phyloP scores from a whole-genome alignment of 495 filamentous ascomycete genomes.

The Trichoderma parareesei region DNA sequence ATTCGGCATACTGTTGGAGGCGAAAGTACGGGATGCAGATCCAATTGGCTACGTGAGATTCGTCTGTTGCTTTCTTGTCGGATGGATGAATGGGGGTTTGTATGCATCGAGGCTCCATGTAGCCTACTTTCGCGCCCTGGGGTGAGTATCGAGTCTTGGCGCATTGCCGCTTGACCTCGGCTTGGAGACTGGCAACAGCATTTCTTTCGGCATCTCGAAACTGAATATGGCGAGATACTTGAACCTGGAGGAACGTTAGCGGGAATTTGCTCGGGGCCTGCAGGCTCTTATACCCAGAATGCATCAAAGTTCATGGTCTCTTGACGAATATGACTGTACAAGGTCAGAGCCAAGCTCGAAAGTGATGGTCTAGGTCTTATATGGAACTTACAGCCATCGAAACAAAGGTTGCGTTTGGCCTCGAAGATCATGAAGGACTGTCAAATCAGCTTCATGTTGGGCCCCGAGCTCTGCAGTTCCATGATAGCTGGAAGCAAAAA shows the following conservation, averaged over 20 bases:
- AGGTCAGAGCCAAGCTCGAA: not conserved
- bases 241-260: constrained; percentile 11
- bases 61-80: constrained; percentile 14
- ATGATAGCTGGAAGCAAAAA: constrained; percentile 22
- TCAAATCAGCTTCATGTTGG: constrained; percentile 19
- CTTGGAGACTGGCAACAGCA: constrained; percentile 19
- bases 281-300: constrained; percentile 14
- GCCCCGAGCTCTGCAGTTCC: constrained; percentile 23
- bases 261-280: not conserved
- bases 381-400: constrained; percentile 24
- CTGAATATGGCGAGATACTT: constrained; percentile 16
- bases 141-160: constrained; percentile 20
- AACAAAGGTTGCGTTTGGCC: constrained; percentile 19
- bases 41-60: constrained; percentile 16
- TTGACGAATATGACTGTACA: constrained; percentile 21
- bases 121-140: constrained; percentile 17
- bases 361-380: not conserved
- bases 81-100: constrained; percentile 15
- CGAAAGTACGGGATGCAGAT: constrained; percentile 27
- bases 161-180: constrained; percentile 17
- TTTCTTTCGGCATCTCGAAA: constrained; percentile 20
- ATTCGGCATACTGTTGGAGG: constrained; percentile 22
- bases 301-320: constrained; percentile 23
- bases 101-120: constrained; percentile 20
- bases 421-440: constrained; percentile 15